phyloP scores from a whole-genome alignment of 495 filamentous ascomycete species.

The Parathielavia appendiculata region DNA sequence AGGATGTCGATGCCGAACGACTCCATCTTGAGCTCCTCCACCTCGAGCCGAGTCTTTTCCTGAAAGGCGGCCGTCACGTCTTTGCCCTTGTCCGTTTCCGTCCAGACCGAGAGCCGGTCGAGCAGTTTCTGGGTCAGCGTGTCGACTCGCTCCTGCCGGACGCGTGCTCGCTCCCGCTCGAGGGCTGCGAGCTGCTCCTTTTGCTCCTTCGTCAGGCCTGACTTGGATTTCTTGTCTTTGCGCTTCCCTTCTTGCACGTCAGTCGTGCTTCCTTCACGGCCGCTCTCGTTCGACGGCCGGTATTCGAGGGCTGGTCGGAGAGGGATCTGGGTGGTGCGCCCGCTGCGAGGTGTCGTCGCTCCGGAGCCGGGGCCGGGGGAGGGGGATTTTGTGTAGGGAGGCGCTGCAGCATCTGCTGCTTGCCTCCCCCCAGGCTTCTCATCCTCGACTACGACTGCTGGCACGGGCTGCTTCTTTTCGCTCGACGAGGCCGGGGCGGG shows the following conservation, averaged over 20 bases:
- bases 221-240: conserved; percentile 77
- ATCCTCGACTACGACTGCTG: conserved; percentile 42
- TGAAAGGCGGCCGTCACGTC: conserved; percentile 87
- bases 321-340: conserved; percentile 50
- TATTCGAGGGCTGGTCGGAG: conserved; percentile 84
- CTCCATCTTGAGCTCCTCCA: conserved; percentile 99
- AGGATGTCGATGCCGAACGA: conserved; percentile 96
- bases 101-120: conserved; percentile 91
- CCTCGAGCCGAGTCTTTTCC: conserved; percentile 88
- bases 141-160: conserved; percentile 87
- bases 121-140: conserved; percentile 78
- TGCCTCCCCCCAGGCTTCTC: conserved; percentile 24
- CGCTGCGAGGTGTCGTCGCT: conserved; percentile 51
- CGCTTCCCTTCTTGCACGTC: conserved; percentile 58
- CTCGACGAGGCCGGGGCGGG: conserved; percentile 23
- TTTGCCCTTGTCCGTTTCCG: conserved; percentile 83
- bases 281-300: conserved; percentile 72
- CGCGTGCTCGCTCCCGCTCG: conserved; percentile 74
- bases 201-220: conserved; percentile 79
- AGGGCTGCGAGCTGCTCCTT: conserved; percentile 81
- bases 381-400: conserved; percentile 25
- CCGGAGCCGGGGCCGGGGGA: conserved; percentile 55
- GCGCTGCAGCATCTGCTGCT: conserved; percentile 10
- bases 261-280: conserved; percentile 67
- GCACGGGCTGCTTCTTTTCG: conserved; percentile 24